Conservation (phyloP, 352 stramenopile genomes). For the Phytopythium aichiense region DNA sequence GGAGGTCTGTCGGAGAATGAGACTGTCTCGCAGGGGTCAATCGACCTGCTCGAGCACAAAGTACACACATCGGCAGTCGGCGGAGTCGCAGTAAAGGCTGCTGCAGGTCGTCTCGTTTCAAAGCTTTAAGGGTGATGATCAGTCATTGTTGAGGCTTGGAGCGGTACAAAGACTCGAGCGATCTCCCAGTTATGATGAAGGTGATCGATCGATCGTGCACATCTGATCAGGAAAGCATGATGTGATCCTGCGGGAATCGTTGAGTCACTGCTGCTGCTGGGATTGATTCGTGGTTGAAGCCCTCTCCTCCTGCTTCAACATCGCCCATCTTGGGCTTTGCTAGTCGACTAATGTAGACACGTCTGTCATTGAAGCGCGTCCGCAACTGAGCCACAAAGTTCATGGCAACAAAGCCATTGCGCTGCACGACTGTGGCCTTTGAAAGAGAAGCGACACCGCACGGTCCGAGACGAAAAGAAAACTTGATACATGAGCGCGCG, state of each 20-base stretch:
- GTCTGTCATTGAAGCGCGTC: too few species aligned
- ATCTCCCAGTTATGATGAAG: too few species aligned
- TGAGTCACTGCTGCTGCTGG: not conserved
- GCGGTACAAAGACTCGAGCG: too few species aligned
- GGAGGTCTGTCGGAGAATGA: not conserved
- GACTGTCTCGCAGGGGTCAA: not conserved
- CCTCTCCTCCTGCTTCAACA: not conserved
- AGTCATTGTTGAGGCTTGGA: too few species aligned
- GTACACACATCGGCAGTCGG: not conserved
- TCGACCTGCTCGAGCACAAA: not conserved
- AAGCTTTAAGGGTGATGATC: too few species aligned
- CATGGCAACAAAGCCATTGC: too few species aligned
- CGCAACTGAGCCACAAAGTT: too few species aligned
- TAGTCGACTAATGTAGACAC: not conserved
- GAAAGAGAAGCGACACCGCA: not conserved
- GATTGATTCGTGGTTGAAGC: not conserved
- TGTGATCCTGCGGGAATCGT: not conserved
- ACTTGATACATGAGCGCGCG: not conserved
- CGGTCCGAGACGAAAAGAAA: not conserved
- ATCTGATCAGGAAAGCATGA: too few species aligned
- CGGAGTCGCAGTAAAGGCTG: too few species aligned
- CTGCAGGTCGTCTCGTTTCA: too few species aligned
- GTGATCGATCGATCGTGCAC: too few species aligned
- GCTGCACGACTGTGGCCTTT: too few species aligned
- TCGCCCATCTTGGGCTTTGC: not conserved